These are phyloP conservation scores for Durotheca rogersii DNA, from an alignment of 495 filamentous ascomycete genomes.

Conservation along the genomic window DNA sequence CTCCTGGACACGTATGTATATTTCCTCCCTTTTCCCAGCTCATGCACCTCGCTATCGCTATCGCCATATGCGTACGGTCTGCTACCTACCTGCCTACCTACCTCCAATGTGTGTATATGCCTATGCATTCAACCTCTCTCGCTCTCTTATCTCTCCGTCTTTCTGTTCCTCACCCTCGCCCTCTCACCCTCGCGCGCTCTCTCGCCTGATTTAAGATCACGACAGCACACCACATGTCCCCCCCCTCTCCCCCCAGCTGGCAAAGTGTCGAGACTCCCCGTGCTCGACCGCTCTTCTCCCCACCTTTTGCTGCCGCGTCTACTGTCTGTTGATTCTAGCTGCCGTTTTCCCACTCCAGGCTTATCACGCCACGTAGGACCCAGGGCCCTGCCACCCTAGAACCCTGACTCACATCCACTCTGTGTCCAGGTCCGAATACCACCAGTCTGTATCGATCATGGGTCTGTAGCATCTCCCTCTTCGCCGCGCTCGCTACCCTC, in stretches of 20 bases:
- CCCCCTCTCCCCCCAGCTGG: no score
- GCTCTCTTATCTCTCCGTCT: no score
- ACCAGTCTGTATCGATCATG: constrained; percentile 12
- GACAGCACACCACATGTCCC: constrained; percentile 13
- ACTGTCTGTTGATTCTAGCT: not conserved
- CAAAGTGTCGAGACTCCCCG: constrained; percentile 2
- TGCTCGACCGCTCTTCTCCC: not conserved
- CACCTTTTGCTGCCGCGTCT: constrained; percentile 16
- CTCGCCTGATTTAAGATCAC: constrained; percentile 12
- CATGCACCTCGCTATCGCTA: no score
- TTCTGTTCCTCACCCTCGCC: no score
- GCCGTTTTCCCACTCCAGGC: constrained; percentile 2
- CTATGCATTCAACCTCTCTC: no score
- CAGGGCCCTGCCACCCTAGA: constrained; percentile 1
- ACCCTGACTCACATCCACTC: constrained; percentile 23
- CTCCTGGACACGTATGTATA: no score
- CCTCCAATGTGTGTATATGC: no score
- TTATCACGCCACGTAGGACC: constrained; percentile 19
- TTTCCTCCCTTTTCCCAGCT: no score
- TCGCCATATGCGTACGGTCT: no score
- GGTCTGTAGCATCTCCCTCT: constrained; percentile 3
- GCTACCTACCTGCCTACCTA: no score
- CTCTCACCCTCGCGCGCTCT: not conserved
- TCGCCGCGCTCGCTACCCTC: no score
- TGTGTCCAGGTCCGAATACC: constrained; percentile 8